Conservation (phyloP, 2,329 filamentous ascomycete genomes). For the Sporothrix euskadiensis region DNA sequence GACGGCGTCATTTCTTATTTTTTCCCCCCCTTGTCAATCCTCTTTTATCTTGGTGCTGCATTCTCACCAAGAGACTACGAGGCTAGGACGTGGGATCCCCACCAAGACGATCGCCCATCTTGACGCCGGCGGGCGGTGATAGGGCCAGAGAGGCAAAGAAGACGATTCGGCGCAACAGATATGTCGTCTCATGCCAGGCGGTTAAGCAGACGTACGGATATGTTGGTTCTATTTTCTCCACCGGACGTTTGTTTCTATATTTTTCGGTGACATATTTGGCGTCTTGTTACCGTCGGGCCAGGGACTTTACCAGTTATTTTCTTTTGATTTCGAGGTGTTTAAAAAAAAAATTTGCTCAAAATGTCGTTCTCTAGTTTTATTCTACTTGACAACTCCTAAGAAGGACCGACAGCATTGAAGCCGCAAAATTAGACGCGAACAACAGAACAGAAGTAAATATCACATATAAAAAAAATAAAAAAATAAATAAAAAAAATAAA, state of each 20-base stretch:
- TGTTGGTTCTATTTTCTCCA: neutral
- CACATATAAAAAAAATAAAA: neutral
- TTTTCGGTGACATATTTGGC: neutral
- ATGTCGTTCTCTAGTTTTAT: neutral
- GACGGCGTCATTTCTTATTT: neutral
- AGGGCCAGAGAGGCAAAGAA: neutral
- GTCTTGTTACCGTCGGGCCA: neutral
- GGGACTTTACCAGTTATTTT: neutral
- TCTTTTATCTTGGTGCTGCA: neutral
- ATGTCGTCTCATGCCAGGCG: neutral
- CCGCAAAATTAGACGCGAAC: neutral
- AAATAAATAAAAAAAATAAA: no score
- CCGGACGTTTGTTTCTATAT: neutral
- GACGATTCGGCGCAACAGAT: neutral
- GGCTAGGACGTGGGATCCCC: neutral
- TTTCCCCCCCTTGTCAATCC: neutral
- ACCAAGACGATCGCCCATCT: conserved; percentile 6
- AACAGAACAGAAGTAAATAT: neutral
- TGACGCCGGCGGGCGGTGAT: neutral
- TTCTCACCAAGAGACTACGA: neutral
- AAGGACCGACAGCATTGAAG: conserved; percentile 1
- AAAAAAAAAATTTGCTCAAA: neutral
- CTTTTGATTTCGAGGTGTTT: neutral
- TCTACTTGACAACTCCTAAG: neutral
- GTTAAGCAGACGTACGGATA: neutral